Percentiles rank a stretch among this genome's conserved stretches.
These are phyloP conservation scores for Flaveria sonorensis DNA, from an alignment of 129 eudicot genomes.

Conservation along the genomic window DNA sequence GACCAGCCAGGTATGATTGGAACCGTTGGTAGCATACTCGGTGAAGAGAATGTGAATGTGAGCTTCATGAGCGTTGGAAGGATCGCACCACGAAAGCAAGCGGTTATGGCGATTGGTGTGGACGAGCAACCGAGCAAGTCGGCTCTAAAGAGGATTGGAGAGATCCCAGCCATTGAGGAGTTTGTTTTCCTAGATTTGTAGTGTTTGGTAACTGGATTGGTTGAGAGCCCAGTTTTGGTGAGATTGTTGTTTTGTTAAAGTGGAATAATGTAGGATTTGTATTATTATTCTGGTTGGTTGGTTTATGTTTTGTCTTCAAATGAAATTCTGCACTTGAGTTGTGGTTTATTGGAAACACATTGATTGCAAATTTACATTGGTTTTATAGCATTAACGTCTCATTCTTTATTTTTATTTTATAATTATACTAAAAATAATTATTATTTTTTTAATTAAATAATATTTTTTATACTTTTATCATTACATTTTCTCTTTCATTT, in stretches of 20 bases:
- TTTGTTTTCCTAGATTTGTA: conserved; percentile 82
- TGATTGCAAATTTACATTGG: no score
- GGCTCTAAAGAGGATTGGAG: conserved; percentile 83
- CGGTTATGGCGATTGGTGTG: conserved; percentile 94
- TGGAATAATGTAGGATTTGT: conserved; percentile 31
- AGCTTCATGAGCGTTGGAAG: conserved; percentile 97
- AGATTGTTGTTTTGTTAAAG: not conserved
- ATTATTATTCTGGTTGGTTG: conserved; percentile 10
- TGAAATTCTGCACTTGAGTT: conserved; percentile 26
- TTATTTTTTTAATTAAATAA: no score
- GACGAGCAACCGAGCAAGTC: conserved; percentile 85
- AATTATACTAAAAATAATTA: no score
- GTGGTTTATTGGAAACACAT: conserved; percentile 11
- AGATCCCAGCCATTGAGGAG: conserved; percentile 82
- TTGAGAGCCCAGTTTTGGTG: conserved; percentile 36
- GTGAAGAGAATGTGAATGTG: conserved; percentile 92
- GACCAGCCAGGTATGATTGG: conserved; percentile 99
- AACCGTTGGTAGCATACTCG: conserved; percentile 77
- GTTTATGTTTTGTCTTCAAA: conserved; percentile 13
- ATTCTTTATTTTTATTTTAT: no score
- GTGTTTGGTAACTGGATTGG: conserved; percentile 14
- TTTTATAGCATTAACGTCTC: no score
- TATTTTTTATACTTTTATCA: no score
- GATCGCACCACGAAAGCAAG: conserved; percentile 85
- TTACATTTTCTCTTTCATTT: no score